phyloP scores from a whole-genome alignment of 2,329 filamentous ascomycete genomes.

The Aureobasidium melanogenum region DNA sequence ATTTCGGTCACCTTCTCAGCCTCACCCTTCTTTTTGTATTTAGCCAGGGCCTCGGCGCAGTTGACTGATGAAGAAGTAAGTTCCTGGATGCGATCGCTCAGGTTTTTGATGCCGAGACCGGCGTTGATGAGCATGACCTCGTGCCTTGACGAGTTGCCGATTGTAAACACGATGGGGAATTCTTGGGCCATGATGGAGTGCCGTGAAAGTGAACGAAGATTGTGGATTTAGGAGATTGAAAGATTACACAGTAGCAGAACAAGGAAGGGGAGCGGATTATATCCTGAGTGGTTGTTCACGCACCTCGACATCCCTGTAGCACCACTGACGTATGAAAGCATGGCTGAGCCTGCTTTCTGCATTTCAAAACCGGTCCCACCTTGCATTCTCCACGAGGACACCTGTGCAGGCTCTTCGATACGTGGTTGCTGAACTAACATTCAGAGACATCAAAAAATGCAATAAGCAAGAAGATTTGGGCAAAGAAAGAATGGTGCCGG shows the following conservation, averaged over 20 bases:
- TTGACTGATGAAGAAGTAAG: slow-evolving; percentile 23
- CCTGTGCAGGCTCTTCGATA: neutral
- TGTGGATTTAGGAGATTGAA: neutral
- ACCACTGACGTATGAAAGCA: slow-evolving; percentile 6
- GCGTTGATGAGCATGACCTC: slow-evolving; percentile 25
- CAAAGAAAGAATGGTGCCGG: neutral
- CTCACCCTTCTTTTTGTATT: slow-evolving; percentile 25
- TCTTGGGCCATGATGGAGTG: slow-evolving; percentile 5
- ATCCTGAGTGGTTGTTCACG: neutral
- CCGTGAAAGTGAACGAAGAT: neutral
- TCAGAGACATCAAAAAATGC: neutral
- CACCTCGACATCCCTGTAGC: neutral
- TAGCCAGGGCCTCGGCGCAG: slow-evolving; percentile 24
- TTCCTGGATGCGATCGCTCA: slow-evolving; percentile 18
- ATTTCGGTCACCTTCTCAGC: slow-evolving; percentile 23
- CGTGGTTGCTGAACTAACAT: neutral
- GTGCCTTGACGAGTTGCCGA: slow-evolving; percentile 26
- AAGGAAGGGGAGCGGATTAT: neutral
- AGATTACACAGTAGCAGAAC: neutral
- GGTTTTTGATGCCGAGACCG: slow-evolving; percentile 18
- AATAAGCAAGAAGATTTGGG: neutral
- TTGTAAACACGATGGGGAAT: slow-evolving; percentile 30
- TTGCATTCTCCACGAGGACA: neutral
- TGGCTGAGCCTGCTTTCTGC: slow-evolving; percentile 6
- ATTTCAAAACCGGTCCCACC: neutral